phyloP scores from a whole-genome alignment of 2,329 filamentous ascomycete species.

The Penicillium sp. region DNA sequence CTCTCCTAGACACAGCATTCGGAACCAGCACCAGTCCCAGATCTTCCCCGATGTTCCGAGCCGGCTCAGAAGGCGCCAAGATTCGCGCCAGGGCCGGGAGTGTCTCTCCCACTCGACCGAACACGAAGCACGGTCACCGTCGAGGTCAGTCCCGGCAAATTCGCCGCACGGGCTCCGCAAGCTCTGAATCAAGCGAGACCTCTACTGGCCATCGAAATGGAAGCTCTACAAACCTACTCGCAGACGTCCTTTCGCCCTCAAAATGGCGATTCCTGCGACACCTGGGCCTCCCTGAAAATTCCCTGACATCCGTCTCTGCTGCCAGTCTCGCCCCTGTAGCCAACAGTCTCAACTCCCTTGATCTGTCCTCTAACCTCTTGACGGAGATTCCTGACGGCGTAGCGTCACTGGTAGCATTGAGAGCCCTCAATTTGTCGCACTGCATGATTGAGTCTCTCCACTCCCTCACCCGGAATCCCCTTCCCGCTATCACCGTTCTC shows the following conservation, averaged over 20 bases:
- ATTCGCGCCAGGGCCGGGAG: slow-evolving; percentile 59
- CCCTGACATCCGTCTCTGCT: slow-evolving; percentile 73
- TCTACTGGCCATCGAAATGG: slow-evolving; percentile 54
- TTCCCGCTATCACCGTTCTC: slow-evolving; percentile 89
- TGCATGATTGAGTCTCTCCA: slow-evolving; percentile 97
- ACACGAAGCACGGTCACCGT: slow-evolving; percentile 66
- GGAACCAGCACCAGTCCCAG: slow-evolving; percentile 51
- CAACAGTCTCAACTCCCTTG: slow-evolving; percentile 85
- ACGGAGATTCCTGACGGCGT: slow-evolving; percentile 91
- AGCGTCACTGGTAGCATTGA: slow-evolving; percentile 78
- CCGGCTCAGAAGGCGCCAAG: slow-evolving; percentile 55
- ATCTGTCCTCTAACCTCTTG: slow-evolving; percentile 90
- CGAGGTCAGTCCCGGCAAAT: slow-evolving; percentile 70
- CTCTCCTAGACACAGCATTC: slow-evolving; percentile 49
- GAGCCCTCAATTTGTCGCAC: slow-evolving; percentile 87
- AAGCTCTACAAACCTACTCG: slow-evolving; percentile 75
- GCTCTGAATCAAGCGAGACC: slow-evolving; percentile 75
- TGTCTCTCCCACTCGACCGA: slow-evolving; percentile 74
- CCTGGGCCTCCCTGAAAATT: slow-evolving; percentile 87
- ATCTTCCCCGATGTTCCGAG: slow-evolving; percentile 49
- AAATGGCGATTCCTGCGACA: slow-evolving; percentile 97
- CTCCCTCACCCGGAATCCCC: slow-evolving; percentile 74
- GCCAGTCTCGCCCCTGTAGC: slow-evolving; percentile 76
- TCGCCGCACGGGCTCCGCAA: slow-evolving; percentile 83
- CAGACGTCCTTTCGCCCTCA: slow-evolving; percentile 70